These are phyloP conservation scores for Zancudomyces culisetae DNA, from an alignment of 371 early-diverging fungal genomes.

Conservation along the genomic window DNA sequence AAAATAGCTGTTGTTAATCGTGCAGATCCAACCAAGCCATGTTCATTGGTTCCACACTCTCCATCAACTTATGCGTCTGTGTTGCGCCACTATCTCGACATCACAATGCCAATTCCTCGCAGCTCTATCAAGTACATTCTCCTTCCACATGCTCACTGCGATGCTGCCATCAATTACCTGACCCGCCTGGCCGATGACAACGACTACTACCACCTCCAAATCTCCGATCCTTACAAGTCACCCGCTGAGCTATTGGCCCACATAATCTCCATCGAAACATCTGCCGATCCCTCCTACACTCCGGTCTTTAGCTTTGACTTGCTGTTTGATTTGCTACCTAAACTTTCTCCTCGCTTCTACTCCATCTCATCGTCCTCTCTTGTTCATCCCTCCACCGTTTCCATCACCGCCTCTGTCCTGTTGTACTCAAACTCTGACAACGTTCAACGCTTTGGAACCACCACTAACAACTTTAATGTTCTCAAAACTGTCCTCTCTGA, in stretches of 20 bases:
- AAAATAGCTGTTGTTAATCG: neutral
- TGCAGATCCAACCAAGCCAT: slow-evolving; percentile 38
- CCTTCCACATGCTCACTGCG: slow-evolving; percentile 32
- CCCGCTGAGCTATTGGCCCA: slow-evolving; percentile 42
- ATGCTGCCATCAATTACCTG: slow-evolving; percentile 29
- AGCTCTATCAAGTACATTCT: slow-evolving; percentile 18
- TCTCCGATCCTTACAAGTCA: slow-evolving; percentile 38
- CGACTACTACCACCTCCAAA: slow-evolving; percentile 37
- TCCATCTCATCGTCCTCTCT: slow-evolving; percentile 75
- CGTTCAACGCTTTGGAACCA: slow-evolving; percentile 36
- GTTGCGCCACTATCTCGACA: slow-evolving; percentile 80
- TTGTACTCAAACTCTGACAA: slow-evolving; percentile 29
- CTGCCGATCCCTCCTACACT: slow-evolving; percentile 15
- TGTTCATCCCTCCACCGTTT: slow-evolving; percentile 44
- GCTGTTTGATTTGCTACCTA: slow-evolving; percentile 56
- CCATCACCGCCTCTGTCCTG: slow-evolving; percentile 74
- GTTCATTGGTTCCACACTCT: slow-evolving; percentile 34
- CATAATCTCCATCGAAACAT: slow-evolving; percentile 10
- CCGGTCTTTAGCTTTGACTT: slow-evolving; percentile 43
- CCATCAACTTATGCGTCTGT: slow-evolving; percentile 54
- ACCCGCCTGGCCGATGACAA: slow-evolving; percentile 45
- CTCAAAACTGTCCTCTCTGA: neutral
- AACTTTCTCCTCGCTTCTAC: slow-evolving; percentile 80
- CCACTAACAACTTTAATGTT: slow-evolving; percentile 39
- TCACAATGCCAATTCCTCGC: slow-evolving; percentile 28